These are phyloP conservation scores for Tranzscheliella williamsii DNA, from an alignment of 1,284 basidiomycete genomes.

Conservation along the genomic window DNA sequence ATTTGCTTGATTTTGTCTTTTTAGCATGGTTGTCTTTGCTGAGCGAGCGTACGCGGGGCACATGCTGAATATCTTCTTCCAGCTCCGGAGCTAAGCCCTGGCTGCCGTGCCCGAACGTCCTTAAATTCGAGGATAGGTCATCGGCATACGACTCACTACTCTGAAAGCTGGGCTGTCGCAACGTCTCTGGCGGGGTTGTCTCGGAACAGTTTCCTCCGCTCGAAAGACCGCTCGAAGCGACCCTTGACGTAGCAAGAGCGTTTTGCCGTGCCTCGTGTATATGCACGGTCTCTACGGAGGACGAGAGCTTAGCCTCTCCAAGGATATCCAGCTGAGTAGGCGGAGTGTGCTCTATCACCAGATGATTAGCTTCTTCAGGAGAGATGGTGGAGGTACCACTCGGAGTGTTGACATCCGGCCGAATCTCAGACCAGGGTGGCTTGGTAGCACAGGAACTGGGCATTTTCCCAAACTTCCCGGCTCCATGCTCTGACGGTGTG, in stretches of 20 bases:
- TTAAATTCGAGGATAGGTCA: neutral
- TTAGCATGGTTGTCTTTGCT: constrained; percentile 32
- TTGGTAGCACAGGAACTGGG: too few relatives aligned
- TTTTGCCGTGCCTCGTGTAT: too few relatives aligned
- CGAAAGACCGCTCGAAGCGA: too few relatives aligned
- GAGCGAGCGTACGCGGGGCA: constrained; percentile 17
- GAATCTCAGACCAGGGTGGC: too few relatives aligned
- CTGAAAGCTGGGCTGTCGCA: constrained; percentile 31
- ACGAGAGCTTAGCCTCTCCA: constrained; percentile 25
- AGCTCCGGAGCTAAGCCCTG: constrained; percentile 4
- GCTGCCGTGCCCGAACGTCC: neutral
- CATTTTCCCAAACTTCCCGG: neutral
- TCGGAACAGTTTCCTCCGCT: constrained; percentile 13
- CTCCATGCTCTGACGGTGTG: constrained; percentile 16
- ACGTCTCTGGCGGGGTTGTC: constrained; percentile 32
- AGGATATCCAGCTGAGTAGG: constrained; percentile 14
- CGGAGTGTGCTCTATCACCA: constrained; percentile 17
- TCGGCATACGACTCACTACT: neutral
- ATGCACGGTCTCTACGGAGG: constrained; percentile 31
- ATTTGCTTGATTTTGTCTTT: constrained; percentile 37
- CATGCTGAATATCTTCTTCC: constrained; percentile 18
- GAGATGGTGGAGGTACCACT: too few relatives aligned
- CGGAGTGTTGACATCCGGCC: too few relatives aligned
- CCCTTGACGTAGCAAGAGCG: too few relatives aligned
- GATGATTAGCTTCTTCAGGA: neutral